These are phyloP conservation scores for Myxozyma melibiosi DNA, from an alignment of 805 yeast species.

Conservation along the genomic window DNA sequence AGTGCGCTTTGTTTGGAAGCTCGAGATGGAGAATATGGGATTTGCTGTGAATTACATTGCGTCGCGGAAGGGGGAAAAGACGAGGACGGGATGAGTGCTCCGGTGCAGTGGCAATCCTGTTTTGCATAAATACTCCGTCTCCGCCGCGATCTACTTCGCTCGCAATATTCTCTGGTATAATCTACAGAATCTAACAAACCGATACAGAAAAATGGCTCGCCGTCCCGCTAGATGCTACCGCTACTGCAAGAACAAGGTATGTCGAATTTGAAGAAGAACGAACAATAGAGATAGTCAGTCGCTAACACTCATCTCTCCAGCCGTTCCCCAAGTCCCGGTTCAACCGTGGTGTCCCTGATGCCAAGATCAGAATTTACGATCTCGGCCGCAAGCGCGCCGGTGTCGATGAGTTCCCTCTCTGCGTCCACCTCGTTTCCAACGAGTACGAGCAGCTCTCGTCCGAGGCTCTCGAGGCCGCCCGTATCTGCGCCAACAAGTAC, in stretches of 20 bases:
- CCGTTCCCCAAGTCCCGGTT: slow-evolving; percentile 99
- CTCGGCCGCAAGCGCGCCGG: slow-evolving; percentile 99
- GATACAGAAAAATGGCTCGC: slow-evolving; percentile 82
- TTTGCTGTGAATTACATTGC: too few relatives aligned
- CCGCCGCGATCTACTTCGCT: background rate
- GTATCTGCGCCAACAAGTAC: slow-evolving; percentile 99
- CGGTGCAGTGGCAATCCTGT: too few relatives aligned
- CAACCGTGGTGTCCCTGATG: slow-evolving; percentile 99
- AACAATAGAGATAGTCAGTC: too few relatives aligned
- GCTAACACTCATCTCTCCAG: slow-evolving; percentile 34
- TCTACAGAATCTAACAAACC: background rate
- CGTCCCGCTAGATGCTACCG: slow-evolving; percentile 99
- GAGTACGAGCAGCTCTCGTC: slow-evolving; percentile 99
- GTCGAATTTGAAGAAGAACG: background rate
- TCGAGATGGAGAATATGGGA: background rate
- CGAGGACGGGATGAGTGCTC: too few relatives aligned
- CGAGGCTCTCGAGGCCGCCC: slow-evolving; percentile 99
- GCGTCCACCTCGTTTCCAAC: slow-evolving; percentile 99
- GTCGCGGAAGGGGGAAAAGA: too few relatives aligned
- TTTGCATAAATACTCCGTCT: background rate
- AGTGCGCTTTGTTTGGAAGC: background rate
- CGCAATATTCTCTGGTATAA: background rate
- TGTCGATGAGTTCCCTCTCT: slow-evolving; percentile 99
- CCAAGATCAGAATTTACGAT: slow-evolving; percentile 98
- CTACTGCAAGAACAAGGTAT: slow-evolving; percentile 95